Percentiles rank a stretch among this genome's conserved stretches.
phyloP scores from a whole-genome alignment of 2,329 filamentous ascomycete genomes.

The Sporothrix sp. region DNA sequence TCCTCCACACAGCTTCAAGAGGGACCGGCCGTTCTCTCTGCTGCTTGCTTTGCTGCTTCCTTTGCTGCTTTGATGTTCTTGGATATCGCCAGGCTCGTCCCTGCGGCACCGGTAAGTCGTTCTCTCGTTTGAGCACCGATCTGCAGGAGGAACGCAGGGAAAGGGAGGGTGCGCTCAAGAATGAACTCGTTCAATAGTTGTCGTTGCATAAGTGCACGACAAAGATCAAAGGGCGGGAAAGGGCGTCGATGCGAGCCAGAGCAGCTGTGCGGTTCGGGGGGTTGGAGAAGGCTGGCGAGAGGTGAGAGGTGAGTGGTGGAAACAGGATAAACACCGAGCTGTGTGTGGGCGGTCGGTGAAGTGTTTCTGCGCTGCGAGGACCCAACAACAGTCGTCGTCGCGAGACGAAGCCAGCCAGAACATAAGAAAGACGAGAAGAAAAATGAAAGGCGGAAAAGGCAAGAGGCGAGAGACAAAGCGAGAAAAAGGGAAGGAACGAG shows the following conservation, averaged over 20 bases:
- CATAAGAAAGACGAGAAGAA: not conserved
- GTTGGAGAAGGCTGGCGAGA: constrained; percentile 3
- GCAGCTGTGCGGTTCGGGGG: not conserved
- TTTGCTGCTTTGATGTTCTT: not conserved
- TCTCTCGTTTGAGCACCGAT: constrained; percentile 2
- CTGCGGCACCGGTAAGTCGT: constrained; percentile 2
- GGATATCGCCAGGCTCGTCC: not conserved
- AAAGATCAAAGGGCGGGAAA: constrained; percentile 1
- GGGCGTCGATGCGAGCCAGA: not conserved
- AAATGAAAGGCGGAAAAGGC: not conserved
- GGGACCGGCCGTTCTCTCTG: constrained; percentile 1
- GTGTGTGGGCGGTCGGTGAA: not conserved
- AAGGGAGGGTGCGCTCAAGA: not conserved
- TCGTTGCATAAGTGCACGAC: constrained; percentile 7
- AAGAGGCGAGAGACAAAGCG: not conserved
- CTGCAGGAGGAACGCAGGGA: not conserved
- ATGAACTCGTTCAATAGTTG: not conserved
- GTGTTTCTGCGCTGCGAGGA: not conserved
- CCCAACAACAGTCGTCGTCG: not conserved
- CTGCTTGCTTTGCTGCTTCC: not conserved
- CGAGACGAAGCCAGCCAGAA: not conserved
- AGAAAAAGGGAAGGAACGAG: not conserved
- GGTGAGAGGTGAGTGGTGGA: not conserved
- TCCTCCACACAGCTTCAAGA: not conserved
- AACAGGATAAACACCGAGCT: not conserved